These are phyloP conservation scores for Flaveria trinervia DNA, from an alignment of 129 eudicot genomes.

Conservation along the genomic window DNA sequence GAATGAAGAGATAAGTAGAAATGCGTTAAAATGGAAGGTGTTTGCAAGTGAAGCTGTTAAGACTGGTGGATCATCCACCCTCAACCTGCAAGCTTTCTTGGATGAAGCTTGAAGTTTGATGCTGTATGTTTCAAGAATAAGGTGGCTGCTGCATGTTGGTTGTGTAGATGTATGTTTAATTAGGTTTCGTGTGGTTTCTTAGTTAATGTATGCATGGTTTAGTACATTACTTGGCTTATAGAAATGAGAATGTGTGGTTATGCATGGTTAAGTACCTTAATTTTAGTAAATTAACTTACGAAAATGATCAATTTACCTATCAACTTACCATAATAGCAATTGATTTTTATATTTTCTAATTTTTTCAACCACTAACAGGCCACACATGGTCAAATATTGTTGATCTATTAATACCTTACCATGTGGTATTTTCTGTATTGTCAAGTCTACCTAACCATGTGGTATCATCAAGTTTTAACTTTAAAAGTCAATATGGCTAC, in stretches of 20 bases:
- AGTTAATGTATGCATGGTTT: background rate
- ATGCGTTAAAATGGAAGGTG: slow-evolving; percentile 48
- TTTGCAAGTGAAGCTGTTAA: slow-evolving; percentile 48
- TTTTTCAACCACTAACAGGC: too few species aligned
- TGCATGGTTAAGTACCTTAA: too few species aligned
- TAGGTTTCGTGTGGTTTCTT: background rate
- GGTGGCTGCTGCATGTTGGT: background rate
- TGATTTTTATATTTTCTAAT: too few species aligned
- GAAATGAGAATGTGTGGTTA: background rate
- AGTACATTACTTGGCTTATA: background rate
- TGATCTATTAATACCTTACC: too few species aligned
- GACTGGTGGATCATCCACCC: background rate
- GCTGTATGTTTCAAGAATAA: slow-evolving; percentile 4
- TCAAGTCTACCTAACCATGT: too few species aligned
- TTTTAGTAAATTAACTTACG: too few species aligned
- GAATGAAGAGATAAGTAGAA: slow-evolving; percentile 36
- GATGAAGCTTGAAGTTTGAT: slow-evolving; percentile 11
- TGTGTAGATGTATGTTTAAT: background rate
- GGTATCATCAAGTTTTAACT: too few species aligned
- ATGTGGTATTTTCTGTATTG: too few species aligned
- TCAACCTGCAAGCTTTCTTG: slow-evolving; percentile 16
- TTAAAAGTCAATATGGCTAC: too few species aligned
- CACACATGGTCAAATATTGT: too few species aligned
- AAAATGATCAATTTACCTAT: too few species aligned
- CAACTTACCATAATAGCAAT: too few species aligned